Evolutionary conservation across 257 asterid species (phyloP).

Genomic region (Nemophila menziesii): DNA sequence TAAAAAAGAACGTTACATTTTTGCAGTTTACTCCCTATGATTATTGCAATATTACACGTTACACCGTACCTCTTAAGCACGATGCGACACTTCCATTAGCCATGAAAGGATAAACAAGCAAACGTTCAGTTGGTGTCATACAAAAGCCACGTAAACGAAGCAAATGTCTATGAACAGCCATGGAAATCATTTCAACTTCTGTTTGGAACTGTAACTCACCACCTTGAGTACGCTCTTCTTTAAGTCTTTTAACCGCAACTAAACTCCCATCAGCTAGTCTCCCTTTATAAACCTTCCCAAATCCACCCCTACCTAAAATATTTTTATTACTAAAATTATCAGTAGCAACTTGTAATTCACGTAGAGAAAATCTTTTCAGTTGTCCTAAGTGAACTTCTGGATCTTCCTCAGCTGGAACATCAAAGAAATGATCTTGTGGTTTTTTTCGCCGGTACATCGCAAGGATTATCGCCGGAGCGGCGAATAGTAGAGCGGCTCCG

Average conservation of each 20-base stretch:
- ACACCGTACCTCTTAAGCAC: slow-evolving; percentile 67
- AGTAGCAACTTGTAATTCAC: slow-evolving; percentile 75
- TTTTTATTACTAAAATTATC: slow-evolving; percentile 61
- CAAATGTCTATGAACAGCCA: slow-evolving; percentile 83
- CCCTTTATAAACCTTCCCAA: slow-evolving; percentile 89
- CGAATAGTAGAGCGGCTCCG: slow-evolving; percentile 82
- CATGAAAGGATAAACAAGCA: slow-evolving; percentile 92
- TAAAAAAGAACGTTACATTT: no score
- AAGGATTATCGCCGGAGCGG: slow-evolving; percentile 65
- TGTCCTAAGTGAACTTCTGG: slow-evolving; percentile 93
- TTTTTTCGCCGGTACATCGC: slow-evolving; percentile 66
- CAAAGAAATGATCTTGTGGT: slow-evolving; percentile 81
- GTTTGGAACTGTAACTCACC: slow-evolving; percentile 90
- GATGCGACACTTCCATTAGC: slow-evolving; percentile 94
- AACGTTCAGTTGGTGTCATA: slow-evolving; percentile 84
- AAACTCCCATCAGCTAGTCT: slow-evolving; percentile 72
- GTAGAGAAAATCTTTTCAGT: slow-evolving; percentile 72
- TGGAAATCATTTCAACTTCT: slow-evolving; percentile 87
- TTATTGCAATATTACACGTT: neutral
- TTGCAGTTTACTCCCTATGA: neutral
- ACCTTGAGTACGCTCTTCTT: slow-evolving; percentile 78
- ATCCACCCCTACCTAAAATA: slow-evolving; percentile 82
- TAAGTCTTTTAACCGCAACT: slow-evolving; percentile 83
- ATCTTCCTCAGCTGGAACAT: slow-evolving; percentile 96
- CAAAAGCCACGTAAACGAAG: slow-evolving; percentile 86